Evolutionary conservation across 768 basidiomycete species (phyloP), one percentile per base, ranked within the genome.

Genomic region (Boletus pseudopeckii): DNA sequence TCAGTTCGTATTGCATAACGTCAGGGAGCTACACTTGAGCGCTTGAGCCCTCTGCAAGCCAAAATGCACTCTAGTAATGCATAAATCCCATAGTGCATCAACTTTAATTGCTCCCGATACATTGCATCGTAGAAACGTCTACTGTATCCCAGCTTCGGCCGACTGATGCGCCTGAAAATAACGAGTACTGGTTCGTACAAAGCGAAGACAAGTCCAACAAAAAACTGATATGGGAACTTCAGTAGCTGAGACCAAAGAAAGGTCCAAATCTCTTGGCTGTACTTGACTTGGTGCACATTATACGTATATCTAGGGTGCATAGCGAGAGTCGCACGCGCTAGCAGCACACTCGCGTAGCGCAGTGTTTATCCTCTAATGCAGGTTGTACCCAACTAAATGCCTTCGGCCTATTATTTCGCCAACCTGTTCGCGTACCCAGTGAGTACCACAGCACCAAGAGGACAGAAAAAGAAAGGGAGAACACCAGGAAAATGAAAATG

Each of bases 381-480:
- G 64, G 53, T 85, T 81, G 75, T 92, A 93, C 34, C 90, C 92
- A 62, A 94, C 76, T 37, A 92, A 66, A 69, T 81, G 82, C 72
- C 90, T 82, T 59, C 91, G 78, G 9, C 90, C 90, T 55, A 94
- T 62, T 53, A 94, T 94, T 73, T 95, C 92, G 51, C 92, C 92
- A 74, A 95, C 82, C 85, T 91, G 51, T 41, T 50, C 17, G 14
- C 17, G 17, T 38, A 34, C 10, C 18, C 28, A 33, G 43, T 58
- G 24, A 56, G 17, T 30, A 58, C 26, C 50, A 13, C 54, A 45
- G 5, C 36, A 13, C 11, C 37, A n/a, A 43, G 13, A 13, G 17
- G 17, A 40, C 26, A 34, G 7, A 49, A 41, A 40, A 15, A 37
- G 37, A 24, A 22, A 43, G 24, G n/a, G 39, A 49, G 7, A 39